Conservation (phyloP, 805 yeast species). For the Yarrowia keelungensis region DNA sequence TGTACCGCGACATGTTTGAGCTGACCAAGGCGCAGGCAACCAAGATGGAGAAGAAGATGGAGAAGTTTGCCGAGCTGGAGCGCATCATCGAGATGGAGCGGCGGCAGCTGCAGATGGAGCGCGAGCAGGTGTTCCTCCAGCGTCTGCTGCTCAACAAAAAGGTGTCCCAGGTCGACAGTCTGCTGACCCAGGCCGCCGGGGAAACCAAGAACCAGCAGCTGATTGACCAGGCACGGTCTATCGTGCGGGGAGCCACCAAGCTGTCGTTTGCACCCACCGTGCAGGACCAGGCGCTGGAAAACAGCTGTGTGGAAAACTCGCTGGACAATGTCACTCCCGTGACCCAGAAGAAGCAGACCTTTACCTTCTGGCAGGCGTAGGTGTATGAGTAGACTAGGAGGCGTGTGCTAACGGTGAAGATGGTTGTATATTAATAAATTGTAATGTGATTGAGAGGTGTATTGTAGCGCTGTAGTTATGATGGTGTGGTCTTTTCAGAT, state of each 20-base stretch:
- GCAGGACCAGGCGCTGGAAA: conserved; percentile 36
- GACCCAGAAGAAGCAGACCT: conserved; percentile 32
- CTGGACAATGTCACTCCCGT: conserved; percentile 35
- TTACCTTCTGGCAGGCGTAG: conserved; percentile 32
- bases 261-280: conserved; percentile 36
- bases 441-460: not conserved
- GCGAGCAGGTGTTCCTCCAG: conserved; percentile 64
- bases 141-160: conserved; percentile 71
- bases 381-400: not conserved
- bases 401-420: conserved; percentile 18
- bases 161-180: conserved; percentile 60
- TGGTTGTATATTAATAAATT: conserved; percentile 34
- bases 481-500: too few species aligned
- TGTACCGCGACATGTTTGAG: conserved; percentile 62
- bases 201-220: conserved; percentile 43
- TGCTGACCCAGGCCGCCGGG: conserved; percentile 57
- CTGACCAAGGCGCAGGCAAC: conserved; percentile 73
- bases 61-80: conserved; percentile 72
- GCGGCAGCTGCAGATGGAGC: conserved; percentile 53
- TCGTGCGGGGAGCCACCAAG: conserved; percentile 37
- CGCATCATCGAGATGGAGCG: conserved; percentile 55
- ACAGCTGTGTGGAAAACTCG: conserved; percentile 34
- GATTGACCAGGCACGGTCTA: conserved; percentile 28
- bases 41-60: conserved; percentile 76
- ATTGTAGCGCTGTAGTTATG: too few species aligned